A percentile compares a stretch with the other conserved stretches of the same genome.
Evolutionary conservation across 2,329 filamentous ascomycete genomes (phyloP).

Genomic region (Neoscytalidium dimidiatum): DNA sequence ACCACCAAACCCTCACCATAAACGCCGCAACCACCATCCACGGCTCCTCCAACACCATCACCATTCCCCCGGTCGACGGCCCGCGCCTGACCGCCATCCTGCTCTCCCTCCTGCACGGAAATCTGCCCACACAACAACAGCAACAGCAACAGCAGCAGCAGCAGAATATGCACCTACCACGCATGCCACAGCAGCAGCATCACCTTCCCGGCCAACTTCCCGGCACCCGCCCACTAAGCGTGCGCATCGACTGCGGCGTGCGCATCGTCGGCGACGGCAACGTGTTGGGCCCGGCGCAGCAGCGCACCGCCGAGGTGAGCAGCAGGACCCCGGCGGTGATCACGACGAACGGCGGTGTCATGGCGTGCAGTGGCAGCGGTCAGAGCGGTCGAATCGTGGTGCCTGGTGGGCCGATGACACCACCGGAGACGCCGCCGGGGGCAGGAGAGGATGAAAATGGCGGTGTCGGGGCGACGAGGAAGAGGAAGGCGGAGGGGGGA

Average conservation of each 20-base stretch:
- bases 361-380: neutral
- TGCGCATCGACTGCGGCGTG: constrained; percentile 20
- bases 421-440: neutral
- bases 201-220: neutral
- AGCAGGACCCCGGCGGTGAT: neutral
- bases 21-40: constrained; percentile 51
- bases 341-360: neutral
- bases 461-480: neutral
- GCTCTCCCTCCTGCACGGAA: constrained; percentile 46
- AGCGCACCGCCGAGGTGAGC: neutral
- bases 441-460: too few species aligned
- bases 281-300: constrained; percentile 24
- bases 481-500: constrained; percentile 6
- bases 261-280: constrained; percentile 47
- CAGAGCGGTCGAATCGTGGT: neutral
- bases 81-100: constrained; percentile 49
- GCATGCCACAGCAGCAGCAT: neutral
- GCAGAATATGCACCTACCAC: neutral
- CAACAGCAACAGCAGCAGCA: constrained; percentile 4
- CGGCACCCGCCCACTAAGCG: neutral
- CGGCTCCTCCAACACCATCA: constrained; percentile 53
- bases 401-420: neutral
- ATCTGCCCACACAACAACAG: constrained; percentile 25
- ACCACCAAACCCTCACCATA: constrained; percentile 45
- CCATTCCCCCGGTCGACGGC: constrained; percentile 45